Base-by-base conservation (phyloP, 2,329 filamentous ascomycete genomes). In the Ophiognomonia clavigignenti-juglandacearum region DNA sequence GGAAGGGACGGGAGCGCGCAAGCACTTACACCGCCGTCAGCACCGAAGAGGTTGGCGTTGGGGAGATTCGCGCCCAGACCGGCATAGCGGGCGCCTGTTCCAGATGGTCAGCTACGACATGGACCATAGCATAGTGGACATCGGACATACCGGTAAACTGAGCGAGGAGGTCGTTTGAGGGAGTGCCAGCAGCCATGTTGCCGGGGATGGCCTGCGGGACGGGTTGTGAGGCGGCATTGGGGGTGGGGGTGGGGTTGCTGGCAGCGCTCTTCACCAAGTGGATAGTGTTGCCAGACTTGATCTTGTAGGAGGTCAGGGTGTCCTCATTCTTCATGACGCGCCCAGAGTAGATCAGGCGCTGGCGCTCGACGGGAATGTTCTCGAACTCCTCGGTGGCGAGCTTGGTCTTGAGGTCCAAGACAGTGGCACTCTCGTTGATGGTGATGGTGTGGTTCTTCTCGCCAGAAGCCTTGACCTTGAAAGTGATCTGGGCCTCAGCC, bases 401-500 rank as follows among this genome's bases (percentile, higher is more conserved):
- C 74, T 92, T 96, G 53, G 78, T 80, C 77, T 98, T 98, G 58
- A 98, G 79, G 52, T 96, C 90, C 48, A 80, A 75, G 36, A 97
- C 85, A 7, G 85, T 86, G 40, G 85, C 88, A 29, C 81, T 79
- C 55, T 86, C 78, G 48, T 86, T 69, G 61, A 97, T 83, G 47
- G 89, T 95, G 63, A 98, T 74, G 43, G 80, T 83, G 63, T 89
- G 91, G 66, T 86, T 89, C 64, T 80, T 83, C 63, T 96, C 91
- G 59, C 84, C 86, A n/a, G 89, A 91, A n/a, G 88, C 88, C 75
- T 97, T 98, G 69, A 98, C 85, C 72, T 90, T 93, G 80, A 98
- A 97, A 66, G 88, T 95, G 71, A 98, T 73, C 60, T 91, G 83
- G 60, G 83, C 72, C 61, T 91, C 88, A 59, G n/a, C n/a, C n/a